Evolutionary conservation across 1,284 basidiomycete species (phyloP), one percentile per base, ranked within the genome.

Genomic region (Fomitopsis palustris): DNA sequence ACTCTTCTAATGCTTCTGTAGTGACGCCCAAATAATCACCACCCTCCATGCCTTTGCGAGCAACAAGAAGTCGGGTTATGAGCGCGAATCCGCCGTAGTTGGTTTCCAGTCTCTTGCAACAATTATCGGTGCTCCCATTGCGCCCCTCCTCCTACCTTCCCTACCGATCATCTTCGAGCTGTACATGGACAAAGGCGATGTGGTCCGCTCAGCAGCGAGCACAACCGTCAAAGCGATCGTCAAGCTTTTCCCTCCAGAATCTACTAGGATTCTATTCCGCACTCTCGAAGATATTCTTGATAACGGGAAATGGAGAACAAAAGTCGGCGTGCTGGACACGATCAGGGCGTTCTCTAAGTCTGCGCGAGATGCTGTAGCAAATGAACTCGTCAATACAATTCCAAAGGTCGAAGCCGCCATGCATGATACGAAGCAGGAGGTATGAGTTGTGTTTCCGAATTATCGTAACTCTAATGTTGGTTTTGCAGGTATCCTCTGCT

Each of bases 381-480:
- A 87, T 55, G 88, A 96, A 72, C 81, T 99, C 39, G 95, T 87
- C 19, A 78, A 81, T 38, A 86, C 93, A 52, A 85, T 98, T 53
- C 96, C 96, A 16, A 88, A 88, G 67, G 86, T 99, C 31, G 95
- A 97, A 71, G 79, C 78, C 53, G 88, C 94, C 14, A 96, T 99
- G 95, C 95, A 97, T 73, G 96, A 99, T 76, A 98, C 96, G 65
- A 99, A 98, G 76, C 77, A 86, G 65, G 96, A 99, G 83, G 95
- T 95, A 58, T 62, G 79, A 69, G 42, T 14, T 4, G 27, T 38
- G 33, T n/a, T 21, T 2, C 41, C 16, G 29, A 57, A 6, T 16
- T 35, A 10, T 39, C 45, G 12, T 27, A 25, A 3, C 10, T 39
- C 17, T 19, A 14, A 17, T 51, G 14, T 16, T 23, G 39, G 17